Conservation (phyloP, 441 rosid genomes). For the Iberis amara region DNA sequence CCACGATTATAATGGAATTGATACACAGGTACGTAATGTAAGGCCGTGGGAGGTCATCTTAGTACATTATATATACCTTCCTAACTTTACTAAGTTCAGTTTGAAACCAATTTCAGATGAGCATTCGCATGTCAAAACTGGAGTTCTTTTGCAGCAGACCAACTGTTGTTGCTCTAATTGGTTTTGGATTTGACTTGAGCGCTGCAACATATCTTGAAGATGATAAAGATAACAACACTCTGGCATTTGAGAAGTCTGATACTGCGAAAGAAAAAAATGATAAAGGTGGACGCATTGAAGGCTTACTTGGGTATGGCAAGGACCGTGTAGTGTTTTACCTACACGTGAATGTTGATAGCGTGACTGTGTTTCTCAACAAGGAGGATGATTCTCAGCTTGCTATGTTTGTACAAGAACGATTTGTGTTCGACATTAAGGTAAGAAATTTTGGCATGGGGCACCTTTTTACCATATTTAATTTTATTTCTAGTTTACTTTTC, state of each 20-base stretch:
- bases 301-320: constrained; percentile 94
- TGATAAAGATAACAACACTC: constrained; percentile 33
- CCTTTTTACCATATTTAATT: constrained; percentile 17
- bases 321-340: constrained; percentile 87
- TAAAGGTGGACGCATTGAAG: constrained; percentile 70
- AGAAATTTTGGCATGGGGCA: constrained; percentile 20
- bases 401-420: constrained; percentile 92
- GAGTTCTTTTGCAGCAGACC: constrained; percentile 97
- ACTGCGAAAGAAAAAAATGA: constrained; percentile 61
- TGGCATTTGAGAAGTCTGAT: constrained; percentile 42
- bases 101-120: constrained; percentile 66
- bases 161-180: constrained; percentile 90
- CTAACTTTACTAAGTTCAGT: constrained; percentile 34
- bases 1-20: constrained; percentile 83
- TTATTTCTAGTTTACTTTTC: constrained; percentile 13
- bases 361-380: constrained; percentile 85
- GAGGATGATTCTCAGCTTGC: constrained; percentile 67
- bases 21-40: constrained; percentile 67
- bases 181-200: constrained; percentile 82
- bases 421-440: constrained; percentile 90
- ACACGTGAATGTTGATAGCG: constrained; percentile 86
- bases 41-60: constrained; percentile 24
- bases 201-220: constrained; percentile 34
- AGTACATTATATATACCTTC: constrained; percentile 14
- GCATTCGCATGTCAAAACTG: constrained; percentile 90